Evolutionary conservation across 495 filamentous ascomycete species (phyloP).

Genomic region (Aspergillus wentii): DNA sequence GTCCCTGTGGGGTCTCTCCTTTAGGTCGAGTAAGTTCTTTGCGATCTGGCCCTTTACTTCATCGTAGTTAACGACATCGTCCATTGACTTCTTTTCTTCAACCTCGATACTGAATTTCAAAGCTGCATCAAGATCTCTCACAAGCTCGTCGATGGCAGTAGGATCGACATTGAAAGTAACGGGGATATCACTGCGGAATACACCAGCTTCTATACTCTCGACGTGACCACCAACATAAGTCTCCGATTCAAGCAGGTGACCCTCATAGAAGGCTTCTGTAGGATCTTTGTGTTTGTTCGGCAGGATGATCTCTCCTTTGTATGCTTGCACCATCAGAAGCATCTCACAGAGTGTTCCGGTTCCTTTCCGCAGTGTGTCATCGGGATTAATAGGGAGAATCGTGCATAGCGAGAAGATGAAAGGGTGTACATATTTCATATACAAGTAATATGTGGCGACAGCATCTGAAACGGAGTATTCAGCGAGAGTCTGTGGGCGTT

Average conservation of each 20-base stretch:
- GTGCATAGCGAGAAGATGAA: conserved; percentile 99
- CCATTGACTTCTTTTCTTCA: conserved; percentile 89
- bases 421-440: conserved; percentile 99
- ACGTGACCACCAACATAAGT: conserved; percentile 99
- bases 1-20: conserved; percentile 70
- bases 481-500: conserved; percentile 87
- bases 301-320: conserved; percentile 83
- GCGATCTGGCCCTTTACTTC: conserved; percentile 85
- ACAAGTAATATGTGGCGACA: conserved; percentile 97
- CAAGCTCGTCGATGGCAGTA: conserved; percentile 79
- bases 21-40: conserved; percentile 66
- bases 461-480: conserved; percentile 99
- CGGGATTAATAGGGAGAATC: conserved; percentile 87
- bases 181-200: conserved; percentile 94
- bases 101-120: conserved; percentile 87
- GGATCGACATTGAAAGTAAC: conserved; percentile 87
- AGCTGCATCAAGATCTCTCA: conserved; percentile 83
- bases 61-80: conserved; percentile 89
- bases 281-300: conserved; percentile 95
- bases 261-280: conserved; percentile 92
- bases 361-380: conserved; percentile 90
- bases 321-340: conserved; percentile 98
- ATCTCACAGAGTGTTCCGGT: conserved; percentile 98
- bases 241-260: conserved; percentile 91
- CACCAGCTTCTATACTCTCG: conserved; percentile 97